phyloP scores from a whole-genome alignment of 2,329 filamentous ascomycete species.

The Cytospora piceae region DNA sequence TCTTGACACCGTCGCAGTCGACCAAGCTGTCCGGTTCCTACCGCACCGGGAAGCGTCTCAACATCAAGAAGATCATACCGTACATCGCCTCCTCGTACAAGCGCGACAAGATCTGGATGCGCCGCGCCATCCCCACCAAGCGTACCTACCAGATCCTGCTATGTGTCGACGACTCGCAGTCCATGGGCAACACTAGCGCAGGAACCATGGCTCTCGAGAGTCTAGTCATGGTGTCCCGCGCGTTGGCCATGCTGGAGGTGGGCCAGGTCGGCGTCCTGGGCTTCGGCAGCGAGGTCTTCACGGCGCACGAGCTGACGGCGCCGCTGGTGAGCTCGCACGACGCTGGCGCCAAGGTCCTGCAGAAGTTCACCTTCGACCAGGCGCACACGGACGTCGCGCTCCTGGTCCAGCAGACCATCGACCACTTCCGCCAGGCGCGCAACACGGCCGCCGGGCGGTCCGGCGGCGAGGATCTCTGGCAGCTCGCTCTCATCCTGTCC shows the following conservation, averaged over 20 bases:
- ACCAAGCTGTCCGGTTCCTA: slow-evolving; percentile 97
- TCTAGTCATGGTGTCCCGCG: slow-evolving; percentile 85
- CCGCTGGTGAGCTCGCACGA: slow-evolving; percentile 79
- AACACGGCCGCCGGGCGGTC: slow-evolving; percentile 48
- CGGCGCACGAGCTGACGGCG: slow-evolving; percentile 82
- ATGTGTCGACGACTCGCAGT: slow-evolving; percentile 92
- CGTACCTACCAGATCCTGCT: slow-evolving; percentile 96
- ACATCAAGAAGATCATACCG: slow-evolving; percentile 99
- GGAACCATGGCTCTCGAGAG: slow-evolving; percentile 89
- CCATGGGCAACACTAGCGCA: slow-evolving; percentile 82
- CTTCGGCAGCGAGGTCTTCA: slow-evolving; percentile 82
- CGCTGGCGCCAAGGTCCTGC: slow-evolving; percentile 80
- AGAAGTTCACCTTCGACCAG: slow-evolving; percentile 83
- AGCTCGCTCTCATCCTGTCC: slow-evolving; percentile 88
- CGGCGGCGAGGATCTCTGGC: slow-evolving; percentile 76
- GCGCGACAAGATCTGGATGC: slow-evolving; percentile 99
- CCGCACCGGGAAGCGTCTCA: slow-evolving; percentile 95
- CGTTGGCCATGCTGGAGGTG: slow-evolving; percentile 88
- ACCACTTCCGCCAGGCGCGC: slow-evolving; percentile 79
- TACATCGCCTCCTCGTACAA: slow-evolving; percentile 99
- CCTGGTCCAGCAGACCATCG: slow-evolving; percentile 76
- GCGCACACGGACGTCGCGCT: slow-evolving; percentile 82
- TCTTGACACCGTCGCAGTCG: slow-evolving; percentile 89
- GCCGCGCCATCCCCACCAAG: slow-evolving; percentile 87
- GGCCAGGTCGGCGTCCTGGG: slow-evolving; percentile 91